phyloP scores from a whole-genome alignment of 2,329 filamentous ascomycete genomes.

The Sporothrix globosa region DNA sequence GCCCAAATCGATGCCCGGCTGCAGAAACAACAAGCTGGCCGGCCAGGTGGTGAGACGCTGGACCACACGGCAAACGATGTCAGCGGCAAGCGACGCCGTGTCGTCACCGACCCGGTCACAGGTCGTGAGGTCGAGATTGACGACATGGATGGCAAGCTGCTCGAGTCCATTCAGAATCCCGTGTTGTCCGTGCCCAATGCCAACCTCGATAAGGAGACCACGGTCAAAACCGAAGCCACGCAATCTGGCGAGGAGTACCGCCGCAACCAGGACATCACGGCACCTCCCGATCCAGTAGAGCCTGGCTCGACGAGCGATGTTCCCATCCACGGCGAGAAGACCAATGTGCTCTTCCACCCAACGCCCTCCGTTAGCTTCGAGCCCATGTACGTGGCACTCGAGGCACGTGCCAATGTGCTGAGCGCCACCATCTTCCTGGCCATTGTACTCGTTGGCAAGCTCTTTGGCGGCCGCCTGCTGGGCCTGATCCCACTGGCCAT shows the following conservation, averaged over 20 bases:
- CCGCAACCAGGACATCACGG: constrained; percentile 82
- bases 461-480: constrained; percentile 76
- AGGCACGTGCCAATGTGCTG: constrained; percentile 72
- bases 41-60: constrained; percentile 43
- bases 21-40: not conserved
- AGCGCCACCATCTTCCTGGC: constrained; percentile 70
- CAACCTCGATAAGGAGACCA: constrained; percentile 75
- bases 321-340: constrained; percentile 94
- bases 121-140: constrained; percentile 75
- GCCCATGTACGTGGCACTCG: constrained; percentile 78
- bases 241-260: constrained; percentile 82
- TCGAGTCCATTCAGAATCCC: constrained; percentile 72
- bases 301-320: constrained; percentile 87
- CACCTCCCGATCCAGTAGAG: constrained; percentile 83
- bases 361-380: constrained; percentile 89
- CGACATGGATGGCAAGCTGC: constrained; percentile 63
- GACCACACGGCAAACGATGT: constrained; percentile 53
- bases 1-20: constrained; percentile 64
- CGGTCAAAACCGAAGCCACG: constrained; percentile 69
- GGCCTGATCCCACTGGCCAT: constrained; percentile 74
- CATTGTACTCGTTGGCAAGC: constrained; percentile 75
- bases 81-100: constrained; percentile 58
- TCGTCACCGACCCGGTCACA: not conserved
- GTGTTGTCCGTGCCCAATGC: constrained; percentile 85
- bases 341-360: constrained; percentile 92